Evolutionary conservation across 2,329 filamentous ascomycete genomes (phyloP), one percentile per base, ranked within the genome.

Genomic region (Microsporum ferrugineum): DNA sequence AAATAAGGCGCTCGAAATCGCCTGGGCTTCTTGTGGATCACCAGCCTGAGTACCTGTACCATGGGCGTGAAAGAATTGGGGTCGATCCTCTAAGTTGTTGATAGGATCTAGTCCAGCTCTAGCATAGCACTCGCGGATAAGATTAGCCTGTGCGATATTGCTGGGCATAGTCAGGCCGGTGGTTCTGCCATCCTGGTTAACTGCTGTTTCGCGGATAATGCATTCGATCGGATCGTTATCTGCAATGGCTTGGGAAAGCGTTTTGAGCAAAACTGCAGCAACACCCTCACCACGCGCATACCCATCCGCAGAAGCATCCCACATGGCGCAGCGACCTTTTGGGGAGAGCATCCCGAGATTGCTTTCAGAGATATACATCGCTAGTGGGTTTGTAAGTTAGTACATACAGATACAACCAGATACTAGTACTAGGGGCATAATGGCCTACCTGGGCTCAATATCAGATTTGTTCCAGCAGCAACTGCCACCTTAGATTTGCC

Each of bases 241-340:
- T 17, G 66, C 62, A 7, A 79, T 59, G 1, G 77, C 77, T 58
- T 73, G 68, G 3, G 69, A 66, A 0, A 79, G 64, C 0, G 66
- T 69, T 63, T 79, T 79, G 1, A 79, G 41, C 0, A 77, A 47
- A 5, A 79, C 29, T 31, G 68, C 63, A 3, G 66, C 72, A 10
- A 74, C 66, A 7, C 74, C 78, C 65, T 80, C 78, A 8, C 76
- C 77, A 14, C 75, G 68, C 3, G 68, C 72, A 63, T 78, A 80
- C 0, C 78, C 78, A 60, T 73, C 70, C 1, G 72, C 76, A 17
- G 66, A 61, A 12, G 66, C 62, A 61, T 77, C 75, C 61, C 71
- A 73, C 12, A 62, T 66, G 23, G 68, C 63, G 53, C 64, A 71
- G 14, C 45, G 62, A 3, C 66, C 64, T 39, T 67, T 71, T 0